phyloP scores from a whole-genome alignment of 164 flowering plant genomes.

The Akebia trifoliata region DNA sequence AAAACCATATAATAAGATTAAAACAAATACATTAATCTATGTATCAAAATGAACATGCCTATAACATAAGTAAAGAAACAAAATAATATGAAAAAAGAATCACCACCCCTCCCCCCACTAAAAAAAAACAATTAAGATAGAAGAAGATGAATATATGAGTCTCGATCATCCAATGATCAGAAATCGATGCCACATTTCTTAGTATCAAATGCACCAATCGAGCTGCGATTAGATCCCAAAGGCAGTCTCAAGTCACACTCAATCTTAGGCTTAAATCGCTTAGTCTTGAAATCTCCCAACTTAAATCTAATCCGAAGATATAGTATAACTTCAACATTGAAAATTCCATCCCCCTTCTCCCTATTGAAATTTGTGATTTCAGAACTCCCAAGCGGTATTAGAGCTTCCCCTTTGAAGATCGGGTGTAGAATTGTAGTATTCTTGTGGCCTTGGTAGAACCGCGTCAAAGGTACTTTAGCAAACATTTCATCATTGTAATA shows the following conservation, averaged over 20 bases:
- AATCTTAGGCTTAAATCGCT: conserved; percentile 16
- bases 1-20: no score
- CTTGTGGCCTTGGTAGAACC: conserved; percentile 38
- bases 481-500: conserved; percentile 21
- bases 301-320: conserved; percentile 23
- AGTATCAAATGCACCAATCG: conserved; percentile 9
- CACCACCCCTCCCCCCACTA: no score
- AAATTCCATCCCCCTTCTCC: conserved; percentile 23
- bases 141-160: background rate
- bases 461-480: conserved; percentile 7
- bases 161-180: background rate
- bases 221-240: conserved; percentile 7
- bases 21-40: no score
- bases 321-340: conserved; percentile 22
- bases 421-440: conserved; percentile 25
- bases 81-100: no score
- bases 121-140: no score
- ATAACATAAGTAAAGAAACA: no score
- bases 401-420: conserved; percentile 16
- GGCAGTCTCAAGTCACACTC: conserved; percentile 31
- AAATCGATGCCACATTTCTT: conserved; percentile 16
- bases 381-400: background rate
- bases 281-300: conserved; percentile 25
- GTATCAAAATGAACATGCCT: no score
- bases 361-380: conserved; percentile 6